A percentile compares a stretch with the other conserved stretches of the same genome.
These are phyloP conservation scores for Coriolopsis trogii DNA, from an alignment of 1,284 basidiomycete species.

Conservation along the genomic window DNA sequence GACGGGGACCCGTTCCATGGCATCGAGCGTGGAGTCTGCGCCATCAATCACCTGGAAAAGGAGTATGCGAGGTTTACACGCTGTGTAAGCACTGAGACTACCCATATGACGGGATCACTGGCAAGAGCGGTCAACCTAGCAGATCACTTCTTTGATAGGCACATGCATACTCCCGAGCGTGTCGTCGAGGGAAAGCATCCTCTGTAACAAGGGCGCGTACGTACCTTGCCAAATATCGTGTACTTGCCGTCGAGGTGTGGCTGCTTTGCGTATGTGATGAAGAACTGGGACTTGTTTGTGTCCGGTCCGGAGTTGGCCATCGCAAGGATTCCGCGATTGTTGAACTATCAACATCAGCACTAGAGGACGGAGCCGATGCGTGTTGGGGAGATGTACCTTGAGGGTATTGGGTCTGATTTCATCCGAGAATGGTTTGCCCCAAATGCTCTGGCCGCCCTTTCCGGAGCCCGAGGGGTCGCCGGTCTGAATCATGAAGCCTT, in stretches of 20 bases:
- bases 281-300: constrained; percentile 95
- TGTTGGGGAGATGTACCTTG: constrained; percentile 57
- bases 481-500: constrained; percentile 94
- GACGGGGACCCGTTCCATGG: constrained; percentile 90
- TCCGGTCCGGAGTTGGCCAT: constrained; percentile 97
- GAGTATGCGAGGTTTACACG: background rate
- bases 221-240: constrained; percentile 83
- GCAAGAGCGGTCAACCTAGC: too few species aligned
- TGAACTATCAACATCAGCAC: constrained; percentile 65
- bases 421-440: constrained; percentile 87
- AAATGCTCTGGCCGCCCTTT: constrained; percentile 84
- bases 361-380: background rate
- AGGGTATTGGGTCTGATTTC: constrained; percentile 91
- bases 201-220: background rate
- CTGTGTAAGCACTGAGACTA: background rate
- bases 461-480: constrained; percentile 85
- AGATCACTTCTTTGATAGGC: too few species aligned
- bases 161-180: too few species aligned
- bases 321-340: constrained; percentile 89
- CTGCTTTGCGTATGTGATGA: constrained; percentile 92
- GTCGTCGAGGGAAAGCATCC: too few species aligned
- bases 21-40: constrained; percentile 84
- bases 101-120: background rate
- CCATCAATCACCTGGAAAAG: constrained; percentile 82
- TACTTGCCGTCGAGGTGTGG: constrained; percentile 93